Evolutionary conservation across 1,139 yeast genomes (phyloP).

Genomic region (Blastobotrys apis): DNA sequence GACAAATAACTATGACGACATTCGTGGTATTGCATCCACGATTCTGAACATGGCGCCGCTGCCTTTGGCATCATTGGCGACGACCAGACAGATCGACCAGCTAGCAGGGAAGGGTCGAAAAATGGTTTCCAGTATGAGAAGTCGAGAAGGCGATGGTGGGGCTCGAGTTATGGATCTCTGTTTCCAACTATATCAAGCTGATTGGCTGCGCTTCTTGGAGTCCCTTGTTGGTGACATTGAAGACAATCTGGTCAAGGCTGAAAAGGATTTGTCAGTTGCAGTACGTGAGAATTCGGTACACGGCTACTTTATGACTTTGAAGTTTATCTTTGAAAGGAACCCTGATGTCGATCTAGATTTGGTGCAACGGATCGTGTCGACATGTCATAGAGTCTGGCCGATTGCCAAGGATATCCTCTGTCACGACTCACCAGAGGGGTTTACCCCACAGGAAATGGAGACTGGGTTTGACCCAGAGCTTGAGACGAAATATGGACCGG

Average conservation of each 20-base stretch:
- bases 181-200: constrained; percentile 28
- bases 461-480: constrained; percentile 36
- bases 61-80: constrained; percentile 28
- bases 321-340: constrained; percentile 41
- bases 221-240: constrained; percentile 28
- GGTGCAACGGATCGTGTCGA: constrained; percentile 26
- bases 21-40: constrained; percentile 50
- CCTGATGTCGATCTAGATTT: not conserved
- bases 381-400: constrained; percentile 48
- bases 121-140: constrained; percentile 54
- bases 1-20: constrained; percentile 70
- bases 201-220: constrained; percentile 20
- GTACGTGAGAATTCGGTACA: constrained; percentile 52
- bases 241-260: constrained; percentile 27
- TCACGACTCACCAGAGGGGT: constrained; percentile 66
- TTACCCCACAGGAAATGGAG: constrained; percentile 45
- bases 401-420: constrained; percentile 52
- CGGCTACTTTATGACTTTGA: constrained; percentile 59
- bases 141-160: constrained; percentile 78
- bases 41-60: constrained; percentile 50
- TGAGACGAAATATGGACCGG: constrained; percentile 45
- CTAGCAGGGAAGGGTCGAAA: constrained; percentile 40
- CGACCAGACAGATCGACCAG: constrained; percentile 27
- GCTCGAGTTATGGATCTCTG: constrained; percentile 58
- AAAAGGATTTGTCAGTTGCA: constrained; percentile 39